These are phyloP conservation scores for Triticum timopheevii DNA, from an alignment of 176 grass and related monocot species.

Conservation along the genomic window DNA sequence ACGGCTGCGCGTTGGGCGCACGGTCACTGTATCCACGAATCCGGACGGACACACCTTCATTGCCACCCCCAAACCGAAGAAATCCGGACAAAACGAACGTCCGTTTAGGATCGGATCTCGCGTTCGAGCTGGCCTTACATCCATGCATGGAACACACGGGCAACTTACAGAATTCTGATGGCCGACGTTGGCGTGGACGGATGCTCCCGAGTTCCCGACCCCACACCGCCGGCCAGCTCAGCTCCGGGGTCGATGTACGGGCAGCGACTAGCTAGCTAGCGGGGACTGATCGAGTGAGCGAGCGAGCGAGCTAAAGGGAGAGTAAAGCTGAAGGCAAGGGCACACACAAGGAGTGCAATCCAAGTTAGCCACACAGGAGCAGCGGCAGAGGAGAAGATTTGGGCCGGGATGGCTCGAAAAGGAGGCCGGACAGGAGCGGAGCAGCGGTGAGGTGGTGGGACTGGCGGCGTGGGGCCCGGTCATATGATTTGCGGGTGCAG, in stretches of 20 bases:
- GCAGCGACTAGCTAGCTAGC: neutral
- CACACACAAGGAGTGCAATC: conserved; percentile 49
- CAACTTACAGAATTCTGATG: neutral
- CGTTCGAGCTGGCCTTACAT: too few species aligned
- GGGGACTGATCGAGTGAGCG: neutral
- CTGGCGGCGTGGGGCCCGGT: neutral
- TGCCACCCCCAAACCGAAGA: too few species aligned
- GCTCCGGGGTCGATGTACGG: neutral
- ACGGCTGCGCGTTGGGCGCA: too few species aligned
- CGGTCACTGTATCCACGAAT: too few species aligned
- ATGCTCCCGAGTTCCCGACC: neutral
- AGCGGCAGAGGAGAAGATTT: neutral
- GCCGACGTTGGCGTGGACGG: neutral
- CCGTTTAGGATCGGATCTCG: too few species aligned
- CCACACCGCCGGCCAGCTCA: neutral
- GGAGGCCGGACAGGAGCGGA: neutral
- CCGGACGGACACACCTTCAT: too few species aligned
- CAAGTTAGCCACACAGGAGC: conserved; percentile 43
- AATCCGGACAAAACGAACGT: too few species aligned
- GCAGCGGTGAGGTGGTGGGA: neutral
- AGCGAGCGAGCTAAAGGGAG: neutral
- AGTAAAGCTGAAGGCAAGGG: conserved; percentile 46
- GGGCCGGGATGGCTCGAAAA: neutral
- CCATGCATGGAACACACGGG: too few species aligned
- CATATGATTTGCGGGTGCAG: conserved; percentile 39